A percentile compares a stretch with the other conserved stretches of the same genome.
Conservation (phyloP, 768 basidiomycete genomes). For the Tremella mesenterica region DNA sequence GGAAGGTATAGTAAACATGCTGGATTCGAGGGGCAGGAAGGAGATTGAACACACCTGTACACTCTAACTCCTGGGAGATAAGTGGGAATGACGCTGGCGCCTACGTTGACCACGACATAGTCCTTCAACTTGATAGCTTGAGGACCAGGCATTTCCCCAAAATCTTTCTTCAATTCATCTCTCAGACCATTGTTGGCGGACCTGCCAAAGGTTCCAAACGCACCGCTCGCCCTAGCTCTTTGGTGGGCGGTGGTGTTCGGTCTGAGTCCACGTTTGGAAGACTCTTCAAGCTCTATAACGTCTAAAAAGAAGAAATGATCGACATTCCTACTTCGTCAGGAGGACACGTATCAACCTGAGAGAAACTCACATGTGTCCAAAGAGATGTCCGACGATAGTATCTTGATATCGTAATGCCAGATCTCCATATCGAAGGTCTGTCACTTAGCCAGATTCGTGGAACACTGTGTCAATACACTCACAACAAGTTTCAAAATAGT, state of each 20-base stretch:
- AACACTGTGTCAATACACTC: conserved; percentile 44
- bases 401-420: conserved; percentile 76
- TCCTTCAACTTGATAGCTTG: conserved; percentile 54
- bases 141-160: conserved; percentile 53
- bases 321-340: conserved; percentile 58
- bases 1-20: too few relatives aligned
- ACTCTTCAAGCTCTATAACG: conserved; percentile 38
- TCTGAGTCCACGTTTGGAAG: conserved; percentile 1
- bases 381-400: conserved; percentile 76
- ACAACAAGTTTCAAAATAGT: conserved; percentile 80
- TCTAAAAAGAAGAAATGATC: conserved; percentile 53
- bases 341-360: not conserved
- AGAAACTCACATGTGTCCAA: conserved; percentile 53
- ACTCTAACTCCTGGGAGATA: conserved; percentile 73
- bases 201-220: conserved; percentile 20
- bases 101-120: conserved; percentile 69
- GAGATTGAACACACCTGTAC: conserved; percentile 51
- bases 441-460: conserved; percentile 7
- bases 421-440: conserved; percentile 50
- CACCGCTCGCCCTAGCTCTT: conserved; percentile 2
- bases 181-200: conserved; percentile 47
- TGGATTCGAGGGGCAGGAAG: not conserved
- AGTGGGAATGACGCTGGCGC: conserved; percentile 77
- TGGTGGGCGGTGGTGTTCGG: not conserved
- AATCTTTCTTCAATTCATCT: conserved; percentile 56